These are phyloP conservation scores for Trichoderma sp. DNA, from an alignment of 2,329 filamentous ascomycete genomes.

Conservation along the genomic window DNA sequence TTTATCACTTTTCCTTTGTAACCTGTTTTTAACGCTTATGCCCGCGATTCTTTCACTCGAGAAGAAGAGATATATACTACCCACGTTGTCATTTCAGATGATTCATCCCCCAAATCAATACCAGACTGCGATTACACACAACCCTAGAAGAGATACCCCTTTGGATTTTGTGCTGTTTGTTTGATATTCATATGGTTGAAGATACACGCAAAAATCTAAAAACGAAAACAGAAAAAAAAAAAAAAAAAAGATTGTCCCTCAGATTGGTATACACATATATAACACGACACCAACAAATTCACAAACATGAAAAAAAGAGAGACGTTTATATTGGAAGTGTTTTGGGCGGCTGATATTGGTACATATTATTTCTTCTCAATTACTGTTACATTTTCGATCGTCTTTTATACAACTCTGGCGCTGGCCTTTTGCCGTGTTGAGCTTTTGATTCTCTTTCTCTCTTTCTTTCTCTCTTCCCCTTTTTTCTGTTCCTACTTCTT, in stretches of 20 bases:
- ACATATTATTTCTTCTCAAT: constrained; percentile 3
- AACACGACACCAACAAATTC: background rate
- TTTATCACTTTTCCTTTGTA: background rate
- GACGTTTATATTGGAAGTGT: background rate
- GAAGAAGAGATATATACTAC: constrained; percentile 1
- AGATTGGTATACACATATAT: constrained; percentile 26
- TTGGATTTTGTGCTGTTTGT: constrained; percentile 36
- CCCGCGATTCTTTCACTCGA: background rate
- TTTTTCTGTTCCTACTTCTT: constrained; percentile 6
- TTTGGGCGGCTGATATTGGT: background rate
- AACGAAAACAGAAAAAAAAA: background rate
- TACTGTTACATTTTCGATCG: background rate
- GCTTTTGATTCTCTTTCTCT: constrained; percentile 6
- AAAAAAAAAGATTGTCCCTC: constrained; percentile 19
- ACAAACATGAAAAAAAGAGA: background rate
- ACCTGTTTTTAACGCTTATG: background rate
- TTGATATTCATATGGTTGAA: constrained; percentile 10
- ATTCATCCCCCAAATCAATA: constrained; percentile 23
- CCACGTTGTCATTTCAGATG: constrained; percentile 27
- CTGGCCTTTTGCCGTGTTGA: background rate
- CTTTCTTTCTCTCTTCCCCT: background rate
- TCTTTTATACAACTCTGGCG: background rate
- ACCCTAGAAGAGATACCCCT: constrained; percentile 43
- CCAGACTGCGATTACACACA: constrained; percentile 32
- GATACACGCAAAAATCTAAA: background rate